These are phyloP conservation scores for Sanghuangporus weigelae DNA, from an alignment of 1,284 basidiomycete species.

Conservation along the genomic window DNA sequence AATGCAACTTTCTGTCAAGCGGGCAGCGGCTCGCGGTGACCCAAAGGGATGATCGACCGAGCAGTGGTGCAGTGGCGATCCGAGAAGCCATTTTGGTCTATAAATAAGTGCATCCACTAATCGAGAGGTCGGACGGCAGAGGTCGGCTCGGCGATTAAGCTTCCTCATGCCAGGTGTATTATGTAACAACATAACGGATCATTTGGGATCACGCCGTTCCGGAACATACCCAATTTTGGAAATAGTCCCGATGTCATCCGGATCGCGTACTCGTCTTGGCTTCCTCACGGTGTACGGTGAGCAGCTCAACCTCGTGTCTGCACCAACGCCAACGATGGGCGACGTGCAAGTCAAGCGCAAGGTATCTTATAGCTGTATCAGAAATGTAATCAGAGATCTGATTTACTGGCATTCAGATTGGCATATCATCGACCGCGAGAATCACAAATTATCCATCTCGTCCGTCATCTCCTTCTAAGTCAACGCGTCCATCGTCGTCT, in stretches of 20 bases:
- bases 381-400: not conserved
- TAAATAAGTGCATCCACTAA: not conserved
- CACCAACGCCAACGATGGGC: constrained; percentile 6
- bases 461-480: constrained; percentile 18
- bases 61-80: not conserved
- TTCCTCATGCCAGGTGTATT: not conserved
- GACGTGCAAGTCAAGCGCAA: constrained; percentile 17
- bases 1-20: no score
- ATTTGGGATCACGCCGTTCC: not conserved
- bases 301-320: not conserved
- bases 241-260: not conserved
- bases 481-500: constrained; percentile 46
- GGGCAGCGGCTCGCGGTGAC: no score
- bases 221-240: not conserved
- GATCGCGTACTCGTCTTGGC: not conserved
- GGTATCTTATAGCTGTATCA: not conserved
- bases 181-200: not conserved
- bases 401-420: constrained; percentile 32
- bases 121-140: no score
- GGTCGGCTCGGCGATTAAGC: no score
- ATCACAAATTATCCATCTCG: constrained; percentile 28
- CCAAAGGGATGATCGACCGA: not conserved
- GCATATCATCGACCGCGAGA: constrained; percentile 27
- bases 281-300: not conserved
- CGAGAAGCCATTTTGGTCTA: not conserved